Conservation (phyloP, 2,329 filamentous ascomycete species). For the Colletotrichum abscissum region DNA sequence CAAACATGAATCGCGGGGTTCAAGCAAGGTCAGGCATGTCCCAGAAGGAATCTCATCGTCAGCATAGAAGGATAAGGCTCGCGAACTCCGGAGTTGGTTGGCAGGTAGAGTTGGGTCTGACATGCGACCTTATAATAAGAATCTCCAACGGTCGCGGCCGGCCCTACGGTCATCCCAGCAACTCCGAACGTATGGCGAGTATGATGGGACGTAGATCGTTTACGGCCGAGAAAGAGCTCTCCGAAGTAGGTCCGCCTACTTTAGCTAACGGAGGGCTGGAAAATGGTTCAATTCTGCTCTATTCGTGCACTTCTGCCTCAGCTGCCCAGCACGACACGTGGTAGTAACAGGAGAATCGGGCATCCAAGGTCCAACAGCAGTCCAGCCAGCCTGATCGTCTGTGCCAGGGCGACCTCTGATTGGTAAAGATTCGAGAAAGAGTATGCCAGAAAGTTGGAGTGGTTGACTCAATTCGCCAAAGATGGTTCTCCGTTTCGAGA, state of each 20-base stretch:
- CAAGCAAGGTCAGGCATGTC: constrained; percentile 22
- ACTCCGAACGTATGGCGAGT: neutral
- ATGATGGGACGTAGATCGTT: neutral
- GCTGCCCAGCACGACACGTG: neutral
- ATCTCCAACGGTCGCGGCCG: neutral
- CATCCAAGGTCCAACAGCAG: neutral
- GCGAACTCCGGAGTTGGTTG: neutral
- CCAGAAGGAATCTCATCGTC: neutral
- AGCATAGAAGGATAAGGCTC: neutral
- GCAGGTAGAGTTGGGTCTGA: neutral
- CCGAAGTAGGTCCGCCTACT: neutral
- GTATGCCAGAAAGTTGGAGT: neutral
- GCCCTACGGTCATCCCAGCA: neutral
- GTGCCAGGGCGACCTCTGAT: neutral
- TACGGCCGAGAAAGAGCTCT: neutral
- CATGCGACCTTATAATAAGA: neutral
- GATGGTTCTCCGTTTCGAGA: neutral
- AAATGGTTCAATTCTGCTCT: neutral
- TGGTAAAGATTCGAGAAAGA: neutral
- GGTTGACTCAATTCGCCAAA: neutral
- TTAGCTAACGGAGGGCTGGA: neutral
- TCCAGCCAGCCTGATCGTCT: neutral
- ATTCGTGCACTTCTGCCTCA: neutral
- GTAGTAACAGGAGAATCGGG: neutral
- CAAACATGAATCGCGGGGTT: constrained; percentile 26